These are phyloP conservation scores for Whalleya microplaca DNA, from an alignment of 2,329 filamentous ascomycete genomes.

Conservation along the genomic window DNA sequence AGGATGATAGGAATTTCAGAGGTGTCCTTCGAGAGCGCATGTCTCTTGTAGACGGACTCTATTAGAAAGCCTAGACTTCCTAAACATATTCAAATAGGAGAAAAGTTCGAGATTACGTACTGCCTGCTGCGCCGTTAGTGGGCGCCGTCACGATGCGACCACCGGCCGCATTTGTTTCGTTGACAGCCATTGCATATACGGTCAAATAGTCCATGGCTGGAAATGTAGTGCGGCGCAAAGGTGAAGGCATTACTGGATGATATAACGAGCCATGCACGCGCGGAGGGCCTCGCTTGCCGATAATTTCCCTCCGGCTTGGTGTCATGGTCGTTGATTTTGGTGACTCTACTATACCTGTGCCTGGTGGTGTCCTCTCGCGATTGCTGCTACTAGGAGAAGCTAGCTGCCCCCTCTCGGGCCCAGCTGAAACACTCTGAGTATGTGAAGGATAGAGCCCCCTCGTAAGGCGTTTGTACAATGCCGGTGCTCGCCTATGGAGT, in stretches of 20 bases:
- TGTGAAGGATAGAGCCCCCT: conserved; percentile 49
- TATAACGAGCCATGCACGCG: conserved; percentile 49
- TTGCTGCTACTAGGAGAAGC: conserved; percentile 13
- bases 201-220: conserved; percentile 55
- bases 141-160: conserved; percentile 56
- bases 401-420: conserved; percentile 18
- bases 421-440: conserved; percentile 22
- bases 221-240: conserved; percentile 50
- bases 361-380: conserved; percentile 1
- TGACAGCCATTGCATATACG: conserved; percentile 56
- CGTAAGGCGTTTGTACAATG: conserved; percentile 48
- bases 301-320: conserved; percentile 20
- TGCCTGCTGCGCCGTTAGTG: conserved; percentile 55
- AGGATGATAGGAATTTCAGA: too few species aligned
- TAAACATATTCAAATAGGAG: not conserved
- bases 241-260: conserved; percentile 51
- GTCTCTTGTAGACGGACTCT: too few species aligned
- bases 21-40: too few species aligned
- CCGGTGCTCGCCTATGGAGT: conserved; percentile 50
- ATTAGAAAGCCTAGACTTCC: too few species aligned
- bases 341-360: not conserved
- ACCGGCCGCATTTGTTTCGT: conserved; percentile 56
- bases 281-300: conserved; percentile 40
- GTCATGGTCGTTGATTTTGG: conserved; percentile 14
- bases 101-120: not conserved